Conservation (phyloP, 352 stramenopile genomes). For the Thraustochytrium sp. region DNA sequence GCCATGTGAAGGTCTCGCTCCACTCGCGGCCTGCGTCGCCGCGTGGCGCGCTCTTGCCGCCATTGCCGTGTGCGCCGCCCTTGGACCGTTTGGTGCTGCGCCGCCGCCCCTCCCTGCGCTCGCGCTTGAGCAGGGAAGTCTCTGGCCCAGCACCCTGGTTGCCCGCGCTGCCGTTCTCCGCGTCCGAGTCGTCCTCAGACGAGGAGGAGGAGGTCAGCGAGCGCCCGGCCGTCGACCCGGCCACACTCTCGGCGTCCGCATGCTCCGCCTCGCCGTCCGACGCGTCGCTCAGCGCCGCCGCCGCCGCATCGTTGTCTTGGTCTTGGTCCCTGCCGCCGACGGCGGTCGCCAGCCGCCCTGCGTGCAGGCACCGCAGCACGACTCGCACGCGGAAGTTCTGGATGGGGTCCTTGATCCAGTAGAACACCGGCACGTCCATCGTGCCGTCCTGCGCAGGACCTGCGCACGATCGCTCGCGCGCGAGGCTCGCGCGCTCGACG, state of each 20-base stretch:
- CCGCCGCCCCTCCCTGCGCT: no score
- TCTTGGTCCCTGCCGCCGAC: background rate
- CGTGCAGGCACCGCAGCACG: background rate
- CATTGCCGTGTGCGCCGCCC: background rate
- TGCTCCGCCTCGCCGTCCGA: no score
- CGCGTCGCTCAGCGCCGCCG: background rate
- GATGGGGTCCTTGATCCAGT: conserved; percentile 27
- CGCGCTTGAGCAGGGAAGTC: no score
- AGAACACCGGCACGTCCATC: conserved; percentile 32
- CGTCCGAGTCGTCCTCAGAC: background rate
- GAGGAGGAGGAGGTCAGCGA: no score
- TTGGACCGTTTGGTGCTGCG: no score
- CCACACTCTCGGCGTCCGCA: no score
- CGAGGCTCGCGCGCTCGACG: background rate
- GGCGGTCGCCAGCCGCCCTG: background rate
- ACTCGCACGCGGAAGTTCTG: conserved; percentile 27
- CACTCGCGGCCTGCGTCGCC: background rate
- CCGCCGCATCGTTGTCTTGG: background rate
- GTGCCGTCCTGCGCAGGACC: background rate
- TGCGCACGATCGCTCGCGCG: no score
- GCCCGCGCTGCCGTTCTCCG: no score
- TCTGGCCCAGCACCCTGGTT: no score
- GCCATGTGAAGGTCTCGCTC: conserved; percentile 33
- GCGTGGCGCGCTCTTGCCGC: background rate
- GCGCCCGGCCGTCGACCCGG: no score